These are phyloP conservation scores for Pilatotrama ljubarskyi DNA, from an alignment of 768 basidiomycete genomes.

Conservation along the genomic window DNA sequence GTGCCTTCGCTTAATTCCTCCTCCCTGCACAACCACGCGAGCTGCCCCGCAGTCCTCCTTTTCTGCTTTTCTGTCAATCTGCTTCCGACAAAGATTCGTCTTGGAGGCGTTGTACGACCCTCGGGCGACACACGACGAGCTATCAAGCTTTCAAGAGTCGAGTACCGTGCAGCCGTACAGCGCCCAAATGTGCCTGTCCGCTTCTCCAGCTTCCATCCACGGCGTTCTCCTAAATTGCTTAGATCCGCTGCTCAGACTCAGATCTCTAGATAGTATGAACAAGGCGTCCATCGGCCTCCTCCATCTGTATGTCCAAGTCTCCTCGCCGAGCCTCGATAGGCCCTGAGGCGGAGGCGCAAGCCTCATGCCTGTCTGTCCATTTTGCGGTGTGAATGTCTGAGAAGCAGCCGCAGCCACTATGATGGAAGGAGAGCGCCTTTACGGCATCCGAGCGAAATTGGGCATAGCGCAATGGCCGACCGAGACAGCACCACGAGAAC, in stretches of 20 bases:
- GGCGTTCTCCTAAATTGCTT: conserved; percentile 12
- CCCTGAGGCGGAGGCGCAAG: background rate
- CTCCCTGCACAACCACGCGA: background rate
- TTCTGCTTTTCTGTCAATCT: background rate
- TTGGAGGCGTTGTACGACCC: background rate
- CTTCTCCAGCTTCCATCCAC: background rate
- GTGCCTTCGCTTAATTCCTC: conserved; percentile 14
- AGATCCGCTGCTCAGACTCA: conserved; percentile 11
- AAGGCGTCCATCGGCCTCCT: background rate
- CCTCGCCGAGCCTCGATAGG: too few relatives aligned
- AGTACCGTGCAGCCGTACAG: background rate
- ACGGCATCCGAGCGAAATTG: background rate
- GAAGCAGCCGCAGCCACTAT: background rate
- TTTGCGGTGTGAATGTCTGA: background rate
- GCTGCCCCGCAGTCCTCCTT: background rate
- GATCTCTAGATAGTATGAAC: conserved; percentile 1
- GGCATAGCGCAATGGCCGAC: background rate
- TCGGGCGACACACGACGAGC: background rate
- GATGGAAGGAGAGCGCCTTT: background rate
- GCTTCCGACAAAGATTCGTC: background rate
- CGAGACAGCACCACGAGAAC: background rate
- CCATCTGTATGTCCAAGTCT: background rate
- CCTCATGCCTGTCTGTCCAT: background rate
- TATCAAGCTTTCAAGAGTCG: too few relatives aligned
- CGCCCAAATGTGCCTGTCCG: conserved; percentile 1